Base-by-base conservation (phyloP, 2,329 filamentous ascomycete genomes). In the Nannizzia gypsea region DNA sequence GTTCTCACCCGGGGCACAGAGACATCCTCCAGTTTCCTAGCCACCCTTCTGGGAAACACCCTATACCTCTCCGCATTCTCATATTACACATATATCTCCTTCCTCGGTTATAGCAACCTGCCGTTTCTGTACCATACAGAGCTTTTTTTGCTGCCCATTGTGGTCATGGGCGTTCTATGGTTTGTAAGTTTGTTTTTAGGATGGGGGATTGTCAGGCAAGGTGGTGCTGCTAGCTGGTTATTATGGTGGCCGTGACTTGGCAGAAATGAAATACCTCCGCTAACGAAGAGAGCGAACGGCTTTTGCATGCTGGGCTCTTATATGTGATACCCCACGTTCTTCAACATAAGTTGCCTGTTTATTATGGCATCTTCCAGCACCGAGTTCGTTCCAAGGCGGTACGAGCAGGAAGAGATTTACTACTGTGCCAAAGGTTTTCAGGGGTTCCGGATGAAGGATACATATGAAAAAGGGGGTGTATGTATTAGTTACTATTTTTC, bases 41-140 rank as follows among this genome's bases (percentile, higher is more conserved):
- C 74, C 34, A 76, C 82, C 22, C 80, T 87, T 63, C 76, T 87
- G 38, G 83, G 83, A 28, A 87, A 87, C 67, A 80, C 82, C 1
- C 78, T 87, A 64, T 87, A 87, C 66, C 77, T 87, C n/a, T 75
- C 83, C 40, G 84, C 83, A 0, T 72, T 85, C 57, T 78, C 79
- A 28, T 87, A 87, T 72, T 87, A 87, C 71, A 83, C 82, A 67
- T 80, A 86, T 64, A 84, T 87, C 66, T 85, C 81, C 6, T 87
- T 87, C 69, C 74, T 87, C 48, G 84, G 84, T 36, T 87, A 87
- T 71, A 87, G 87, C 66, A 83, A 83, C 24, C 74, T 87, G 15
- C 84, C 84, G 0, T 87, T 87, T 68, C 72, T 87, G 24, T 81
- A 84, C 67, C 83, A 86, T 64, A 87, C 84, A 0, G 83, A 87